Evolutionary conservation across 371 early-diverging fungal genomes (phyloP).

Genomic region (Gilbertella persicaria): DNA sequence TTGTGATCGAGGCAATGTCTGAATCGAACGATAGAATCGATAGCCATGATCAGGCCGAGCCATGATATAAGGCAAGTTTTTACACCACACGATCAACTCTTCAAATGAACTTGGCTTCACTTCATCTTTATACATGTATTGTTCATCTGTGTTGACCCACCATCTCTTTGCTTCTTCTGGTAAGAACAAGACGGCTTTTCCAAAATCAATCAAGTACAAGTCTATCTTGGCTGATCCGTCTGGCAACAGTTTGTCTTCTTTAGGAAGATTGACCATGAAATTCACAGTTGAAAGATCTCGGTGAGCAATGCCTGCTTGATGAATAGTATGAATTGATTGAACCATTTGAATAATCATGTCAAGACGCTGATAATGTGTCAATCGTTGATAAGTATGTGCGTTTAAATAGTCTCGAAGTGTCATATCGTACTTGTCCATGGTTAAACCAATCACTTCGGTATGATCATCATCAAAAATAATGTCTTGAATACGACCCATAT

Average conservation of each 20-base stretch:
- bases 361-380: conserved; percentile 54
- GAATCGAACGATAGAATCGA: conserved; percentile 57
- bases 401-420: conserved; percentile 58
- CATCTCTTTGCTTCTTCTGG: conserved; percentile 49
- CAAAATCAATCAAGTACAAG: conserved; percentile 66
- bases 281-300: conserved; percentile 67
- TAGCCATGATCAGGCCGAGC: conserved; percentile 64
- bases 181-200: conserved; percentile 59
- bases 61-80: conserved; percentile 50
- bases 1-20: conserved; percentile 56
- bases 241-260: conserved; percentile 26
- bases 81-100: conserved; percentile 49
- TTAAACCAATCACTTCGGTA: conserved; percentile 37
- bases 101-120: conserved; percentile 35
- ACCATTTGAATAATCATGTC: conserved; percentile 58
- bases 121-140: conserved; percentile 34
- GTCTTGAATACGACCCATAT: conserved; percentile 41
- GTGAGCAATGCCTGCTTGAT: conserved; percentile 61
- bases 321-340: conserved; percentile 50
- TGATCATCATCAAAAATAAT: conserved; percentile 35
- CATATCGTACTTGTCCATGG: conserved; percentile 44
- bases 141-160: conserved; percentile 48
- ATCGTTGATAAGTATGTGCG: conserved; percentile 40
- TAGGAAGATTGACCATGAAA: conserved; percentile 40
- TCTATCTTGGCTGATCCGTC: conserved; percentile 48